Percentiles rank a stretch among this genome's conserved stretches.
phyloP scores from a whole-genome alignment of 2,329 filamentous ascomycete genomes.

The Sporothrix sp. region DNA sequence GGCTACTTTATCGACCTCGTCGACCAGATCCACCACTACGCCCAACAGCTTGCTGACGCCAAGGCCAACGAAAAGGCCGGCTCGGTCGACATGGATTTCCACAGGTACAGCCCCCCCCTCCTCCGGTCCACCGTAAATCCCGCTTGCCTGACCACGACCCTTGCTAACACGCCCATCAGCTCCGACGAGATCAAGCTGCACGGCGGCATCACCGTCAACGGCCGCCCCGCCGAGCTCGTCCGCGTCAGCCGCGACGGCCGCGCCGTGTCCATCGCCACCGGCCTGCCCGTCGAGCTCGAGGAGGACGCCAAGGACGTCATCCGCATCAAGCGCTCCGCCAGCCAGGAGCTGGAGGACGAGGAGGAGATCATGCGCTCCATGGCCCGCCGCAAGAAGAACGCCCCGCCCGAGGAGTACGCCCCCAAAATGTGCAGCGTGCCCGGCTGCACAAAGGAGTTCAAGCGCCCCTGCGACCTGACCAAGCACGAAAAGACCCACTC shows the following conservation, averaged over 20 bases:
- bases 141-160: slow-evolving; percentile 14
- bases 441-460: slow-evolving; percentile 84
- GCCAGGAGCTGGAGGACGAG: slow-evolving; percentile 64
- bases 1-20: slow-evolving; percentile 95
- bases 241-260: slow-evolving; percentile 72
- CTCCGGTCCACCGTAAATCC: slow-evolving; percentile 6
- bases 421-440: slow-evolving; percentile 66
- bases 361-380: slow-evolving; percentile 83
- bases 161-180: slow-evolving; percentile 19
- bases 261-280: slow-evolving; percentile 66
- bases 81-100: slow-evolving; percentile 48
- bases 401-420: slow-evolving; percentile 71
- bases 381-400: slow-evolving; percentile 92
- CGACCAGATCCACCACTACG: slow-evolving; percentile 87
- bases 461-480: slow-evolving; percentile 90
- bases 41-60: slow-evolving; percentile 67
- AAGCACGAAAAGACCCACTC: slow-evolving; percentile 98
- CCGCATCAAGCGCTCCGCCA: slow-evolving; percentile 56
- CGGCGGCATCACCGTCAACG: slow-evolving; percentile 73
- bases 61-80: slow-evolving; percentile 38
- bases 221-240: slow-evolving; percentile 74
- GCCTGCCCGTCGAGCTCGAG: slow-evolving; percentile 50
- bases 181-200: slow-evolving; percentile 67
- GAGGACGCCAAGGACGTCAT: slow-evolving; percentile 37
- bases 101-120: slow-evolving; percentile 37